phyloP scores from a whole-genome alignment of 805 yeast species.

The Debaryomyces prosopidis region DNA sequence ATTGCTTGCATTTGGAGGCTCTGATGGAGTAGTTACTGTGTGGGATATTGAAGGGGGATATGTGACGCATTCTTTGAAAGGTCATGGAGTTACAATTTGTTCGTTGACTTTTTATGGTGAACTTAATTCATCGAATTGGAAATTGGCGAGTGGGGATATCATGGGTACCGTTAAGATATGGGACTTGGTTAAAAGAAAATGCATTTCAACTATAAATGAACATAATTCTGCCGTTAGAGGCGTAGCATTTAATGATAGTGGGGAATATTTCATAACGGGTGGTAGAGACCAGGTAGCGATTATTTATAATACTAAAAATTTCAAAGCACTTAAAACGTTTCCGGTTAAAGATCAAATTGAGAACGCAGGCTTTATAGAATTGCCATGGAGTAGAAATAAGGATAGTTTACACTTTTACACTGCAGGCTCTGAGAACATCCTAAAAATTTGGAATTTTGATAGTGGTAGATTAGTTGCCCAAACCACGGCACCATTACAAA shows the following conservation, averaged over 20 bases:
- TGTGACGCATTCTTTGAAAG: constrained; percentile 86
- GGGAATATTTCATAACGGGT: constrained; percentile 66
- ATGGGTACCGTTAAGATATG: constrained; percentile 57
- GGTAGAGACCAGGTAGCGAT: constrained; percentile 84
- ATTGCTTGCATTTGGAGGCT: constrained; percentile 88
- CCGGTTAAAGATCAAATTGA: constrained; percentile 76
- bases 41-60: constrained; percentile 90
- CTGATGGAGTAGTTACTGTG: constrained; percentile 89
- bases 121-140: constrained; percentile 68
- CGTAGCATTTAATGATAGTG: constrained; percentile 57
- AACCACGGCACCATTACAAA: constrained; percentile 49
- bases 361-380: constrained; percentile 55
- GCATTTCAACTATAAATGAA: constrained; percentile 61
- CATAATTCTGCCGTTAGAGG: constrained; percentile 89
- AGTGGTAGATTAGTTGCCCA: constrained; percentile 49
- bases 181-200: constrained; percentile 74
- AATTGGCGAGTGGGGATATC: constrained; percentile 69
- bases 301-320: constrained; percentile 54
- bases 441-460: constrained; percentile 62
- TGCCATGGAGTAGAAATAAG: constrained; percentile 12
- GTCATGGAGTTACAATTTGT: constrained; percentile 89
- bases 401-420: constrained; percentile 50
- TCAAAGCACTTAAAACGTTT: constrained; percentile 61
- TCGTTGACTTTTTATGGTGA: constrained; percentile 74
- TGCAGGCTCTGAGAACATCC: constrained; percentile 76